phyloP scores from a whole-genome alignment of 75 land plant species.

The Picea sitchensis region DNA sequence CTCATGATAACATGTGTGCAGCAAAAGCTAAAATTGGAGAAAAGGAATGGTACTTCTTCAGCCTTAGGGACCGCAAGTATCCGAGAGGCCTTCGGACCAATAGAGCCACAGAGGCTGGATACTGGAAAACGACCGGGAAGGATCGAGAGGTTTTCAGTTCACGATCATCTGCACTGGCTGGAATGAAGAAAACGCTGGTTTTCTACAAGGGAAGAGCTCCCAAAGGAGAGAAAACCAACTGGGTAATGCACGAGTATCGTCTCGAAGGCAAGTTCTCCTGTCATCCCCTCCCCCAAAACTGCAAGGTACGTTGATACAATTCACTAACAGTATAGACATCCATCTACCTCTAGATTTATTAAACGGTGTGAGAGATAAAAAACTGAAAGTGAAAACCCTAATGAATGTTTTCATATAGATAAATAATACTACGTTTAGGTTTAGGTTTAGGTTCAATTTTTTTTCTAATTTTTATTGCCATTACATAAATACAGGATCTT shows the following conservation, averaged over 20 bases:
- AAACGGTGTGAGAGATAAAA: no score
- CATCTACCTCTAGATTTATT: no score
- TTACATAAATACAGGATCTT: no score
- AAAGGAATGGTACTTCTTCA: conserved; percentile 43
- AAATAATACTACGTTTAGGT: no score
- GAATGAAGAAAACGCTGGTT: conserved; percentile 44
- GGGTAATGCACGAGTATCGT: conserved; percentile 51
- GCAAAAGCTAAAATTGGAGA: conserved; percentile 38
- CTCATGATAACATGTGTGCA: not conserved
- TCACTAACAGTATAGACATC: not conserved
- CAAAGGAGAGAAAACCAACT: conserved; percentile 39
- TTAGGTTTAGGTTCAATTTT: no score
- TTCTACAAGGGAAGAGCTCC: conserved; percentile 51
- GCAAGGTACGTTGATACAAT: conserved; percentile 18
- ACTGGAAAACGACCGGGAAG: conserved; percentile 43
- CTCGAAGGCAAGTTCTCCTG: conserved; percentile 17
- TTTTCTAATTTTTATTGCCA: no score
- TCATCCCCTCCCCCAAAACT: not conserved
- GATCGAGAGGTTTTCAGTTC: conserved; percentile 32
- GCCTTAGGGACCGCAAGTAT: conserved; percentile 33
- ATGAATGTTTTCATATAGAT: no score
- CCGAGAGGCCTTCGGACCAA: conserved; percentile 38
- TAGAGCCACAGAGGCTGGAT: conserved; percentile 38
- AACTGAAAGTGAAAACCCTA: no score
- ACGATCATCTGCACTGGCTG: conserved; percentile 15